A percentile compares a stretch with the other conserved stretches of the same genome.
Conservation (phyloP, 148 eudicot genomes). For the Euryodendron excelsum region DNA sequence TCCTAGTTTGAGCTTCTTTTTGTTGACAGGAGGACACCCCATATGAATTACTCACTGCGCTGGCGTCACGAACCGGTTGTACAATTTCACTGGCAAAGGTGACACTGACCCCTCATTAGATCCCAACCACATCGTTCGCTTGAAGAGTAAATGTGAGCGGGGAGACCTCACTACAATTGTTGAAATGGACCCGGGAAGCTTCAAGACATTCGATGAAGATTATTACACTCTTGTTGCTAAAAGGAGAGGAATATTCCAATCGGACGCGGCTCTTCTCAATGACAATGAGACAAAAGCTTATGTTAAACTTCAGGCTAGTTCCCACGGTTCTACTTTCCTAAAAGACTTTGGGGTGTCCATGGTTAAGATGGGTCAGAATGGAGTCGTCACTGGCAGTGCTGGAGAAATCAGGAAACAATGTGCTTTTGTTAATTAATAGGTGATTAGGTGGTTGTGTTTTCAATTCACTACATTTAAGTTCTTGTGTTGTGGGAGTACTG, state of each 20-base stretch:
- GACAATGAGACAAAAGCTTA: constrained; percentile 34
- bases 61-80: constrained; percentile 34
- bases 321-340: constrained; percentile 31
- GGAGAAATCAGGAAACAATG: constrained; percentile 43
- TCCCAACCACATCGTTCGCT: constrained; percentile 26
- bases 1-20: too few species aligned
- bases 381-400: constrained; percentile 32
- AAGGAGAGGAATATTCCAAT: constrained; percentile 48
- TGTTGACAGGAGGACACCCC: constrained; percentile 54
- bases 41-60: constrained; percentile 58
- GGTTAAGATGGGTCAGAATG: constrained; percentile 43
- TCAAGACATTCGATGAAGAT: constrained; percentile 36
- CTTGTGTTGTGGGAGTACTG: too few species aligned
- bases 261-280: constrained; percentile 56
- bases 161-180: constrained; percentile 26
- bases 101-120: constrained; percentile 54
- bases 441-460: too few species aligned
- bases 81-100: constrained; percentile 65
- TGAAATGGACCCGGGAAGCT: constrained; percentile 47
- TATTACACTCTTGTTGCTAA: constrained; percentile 47
- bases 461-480: too few species aligned
- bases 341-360: constrained; percentile 39
- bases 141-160: constrained; percentile 36
- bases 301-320: constrained; percentile 24
- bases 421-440: constrained; percentile 20